Conservation (phyloP, 2,329 filamentous ascomycete species). For the Trichoderma brevicompactum region DNA sequence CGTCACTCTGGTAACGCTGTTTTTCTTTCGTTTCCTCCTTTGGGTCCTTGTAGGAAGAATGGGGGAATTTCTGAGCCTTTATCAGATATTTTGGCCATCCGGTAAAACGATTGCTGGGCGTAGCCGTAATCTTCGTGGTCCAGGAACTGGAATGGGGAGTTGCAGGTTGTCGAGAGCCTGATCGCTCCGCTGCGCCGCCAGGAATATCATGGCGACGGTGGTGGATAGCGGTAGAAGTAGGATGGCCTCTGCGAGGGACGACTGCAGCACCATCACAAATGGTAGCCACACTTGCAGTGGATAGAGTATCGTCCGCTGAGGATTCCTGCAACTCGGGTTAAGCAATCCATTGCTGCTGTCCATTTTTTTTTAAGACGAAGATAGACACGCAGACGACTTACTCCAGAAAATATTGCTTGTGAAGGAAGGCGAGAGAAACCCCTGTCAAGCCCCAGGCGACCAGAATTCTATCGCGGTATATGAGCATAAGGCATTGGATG, state of each 20-base stretch:
- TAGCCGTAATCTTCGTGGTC: slow-evolving; percentile 14
- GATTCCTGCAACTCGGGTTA: slow-evolving; percentile 14
- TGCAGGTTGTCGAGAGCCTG: slow-evolving; percentile 1
- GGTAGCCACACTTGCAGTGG: slow-evolving; percentile 21
- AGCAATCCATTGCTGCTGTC: neutral
- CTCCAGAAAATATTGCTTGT: slow-evolving; percentile 15
- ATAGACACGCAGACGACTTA: neutral
- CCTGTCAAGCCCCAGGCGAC: slow-evolving; percentile 11
- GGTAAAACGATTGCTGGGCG: neutral
- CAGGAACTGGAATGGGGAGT: slow-evolving; percentile 21
- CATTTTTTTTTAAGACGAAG: no score
- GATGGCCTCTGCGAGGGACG: slow-evolving; percentile 16
- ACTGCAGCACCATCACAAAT: slow-evolving; percentile 8
- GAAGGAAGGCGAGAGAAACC: slow-evolving; percentile 8
- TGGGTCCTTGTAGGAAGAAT: neutral
- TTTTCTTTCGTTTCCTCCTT: neutral
- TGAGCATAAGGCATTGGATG: neutral
- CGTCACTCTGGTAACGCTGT: neutral
- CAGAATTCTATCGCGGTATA: neutral
- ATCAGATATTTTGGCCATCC: neutral
- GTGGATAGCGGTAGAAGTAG: slow-evolving; percentile 22
- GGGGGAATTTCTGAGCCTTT: neutral
- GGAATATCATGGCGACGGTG: slow-evolving; percentile 18
- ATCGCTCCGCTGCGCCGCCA: slow-evolving; percentile 7
- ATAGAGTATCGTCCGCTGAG: slow-evolving; percentile 14